Evolutionary conservation across 495 filamentous ascomycete genomes (phyloP).

Genomic region (Penicillium cataractarum): DNA sequence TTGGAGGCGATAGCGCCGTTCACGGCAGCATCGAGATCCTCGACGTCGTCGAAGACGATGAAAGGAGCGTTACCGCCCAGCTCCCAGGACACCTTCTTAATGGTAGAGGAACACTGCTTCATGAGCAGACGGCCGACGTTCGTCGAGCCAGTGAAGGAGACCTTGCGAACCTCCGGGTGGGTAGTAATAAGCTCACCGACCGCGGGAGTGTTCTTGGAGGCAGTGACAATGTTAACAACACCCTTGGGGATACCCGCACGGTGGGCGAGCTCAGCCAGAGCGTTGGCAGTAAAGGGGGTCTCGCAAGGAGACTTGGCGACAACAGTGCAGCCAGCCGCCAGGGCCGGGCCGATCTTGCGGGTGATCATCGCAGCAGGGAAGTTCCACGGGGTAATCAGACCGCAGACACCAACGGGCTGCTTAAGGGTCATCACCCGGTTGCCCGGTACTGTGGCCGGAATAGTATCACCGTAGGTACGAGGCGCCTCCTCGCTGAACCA

Average conservation of each 20-base stretch:
- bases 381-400: slow-evolving; percentile 96
- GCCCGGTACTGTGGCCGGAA: slow-evolving; percentile 66
- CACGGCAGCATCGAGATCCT: slow-evolving; percentile 78
- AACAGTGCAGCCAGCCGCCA: slow-evolving; percentile 83
- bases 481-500: slow-evolving; percentile 81
- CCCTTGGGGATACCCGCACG: slow-evolving; percentile 85
- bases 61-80: slow-evolving; percentile 91
- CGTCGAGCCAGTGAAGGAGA: slow-evolving; percentile 90
- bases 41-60: slow-evolving; percentile 86
- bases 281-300: slow-evolving; percentile 83
- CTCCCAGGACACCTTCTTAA: slow-evolving; percentile 88
- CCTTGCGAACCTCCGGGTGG: slow-evolving; percentile 72
- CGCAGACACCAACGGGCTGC: slow-evolving; percentile 91
- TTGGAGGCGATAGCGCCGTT: slow-evolving; percentile 75
- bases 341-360: slow-evolving; percentile 81
- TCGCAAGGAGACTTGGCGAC: slow-evolving; percentile 84
- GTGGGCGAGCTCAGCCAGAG: slow-evolving; percentile 78
- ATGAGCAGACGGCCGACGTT: slow-evolving; percentile 85
- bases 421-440: slow-evolving; percentile 80
- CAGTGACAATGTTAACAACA: slow-evolving; percentile 81
- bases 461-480: slow-evolving; percentile 71
- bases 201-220: slow-evolving; percentile 69
- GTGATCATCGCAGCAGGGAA: slow-evolving; percentile 95
- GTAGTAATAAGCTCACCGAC: slow-evolving; percentile 75
- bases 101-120: slow-evolving; percentile 75